These are phyloP conservation scores for Andrographis paniculata DNA, from an alignment of 305 asterid species.

Conservation along the genomic window DNA sequence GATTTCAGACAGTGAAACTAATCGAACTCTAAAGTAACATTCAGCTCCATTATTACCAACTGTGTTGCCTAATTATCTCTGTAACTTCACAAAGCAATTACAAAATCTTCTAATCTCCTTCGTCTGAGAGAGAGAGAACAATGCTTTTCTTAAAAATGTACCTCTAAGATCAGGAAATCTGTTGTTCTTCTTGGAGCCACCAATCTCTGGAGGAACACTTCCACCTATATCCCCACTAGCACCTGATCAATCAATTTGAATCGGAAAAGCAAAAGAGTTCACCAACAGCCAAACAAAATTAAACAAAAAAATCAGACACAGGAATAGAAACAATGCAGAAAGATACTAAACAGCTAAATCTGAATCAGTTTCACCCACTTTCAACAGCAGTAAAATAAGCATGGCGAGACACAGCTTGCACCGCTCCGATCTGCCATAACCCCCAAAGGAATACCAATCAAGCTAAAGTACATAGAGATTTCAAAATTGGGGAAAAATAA, in stretches of 20 bases:
- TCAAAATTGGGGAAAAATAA: too few relatives aligned
- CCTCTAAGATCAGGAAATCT: slow-evolving; percentile 45
- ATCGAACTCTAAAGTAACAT: too few relatives aligned
- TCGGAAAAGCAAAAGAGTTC: too few relatives aligned
- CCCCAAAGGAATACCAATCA: too few relatives aligned
- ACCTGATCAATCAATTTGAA: slow-evolving; percentile 34
- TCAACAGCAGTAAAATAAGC: slow-evolving; percentile 66
- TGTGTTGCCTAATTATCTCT: too few relatives aligned
- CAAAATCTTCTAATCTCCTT: neutral
- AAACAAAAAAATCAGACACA: too few relatives aligned
- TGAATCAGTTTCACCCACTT: too few relatives aligned
- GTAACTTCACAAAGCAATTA: neutral
- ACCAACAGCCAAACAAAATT: too few relatives aligned
- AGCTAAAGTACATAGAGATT: too few relatives aligned
- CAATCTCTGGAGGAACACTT: slow-evolving; percentile 32
- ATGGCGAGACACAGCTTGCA: slow-evolving; percentile 78
- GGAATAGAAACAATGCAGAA: neutral
- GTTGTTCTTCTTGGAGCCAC: slow-evolving; percentile 41
- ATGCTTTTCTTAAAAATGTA: neutral
- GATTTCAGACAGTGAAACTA: too few relatives aligned
- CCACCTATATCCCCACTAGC: slow-evolving; percentile 33
- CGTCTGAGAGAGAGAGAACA: neutral
- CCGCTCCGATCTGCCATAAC: slow-evolving; percentile 79
- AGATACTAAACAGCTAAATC: neutral
- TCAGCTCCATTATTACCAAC: too few relatives aligned